Base-by-base conservation (phyloP, 2,329 filamentous ascomycete genomes). In the Venturiaceae sp. region DNA sequence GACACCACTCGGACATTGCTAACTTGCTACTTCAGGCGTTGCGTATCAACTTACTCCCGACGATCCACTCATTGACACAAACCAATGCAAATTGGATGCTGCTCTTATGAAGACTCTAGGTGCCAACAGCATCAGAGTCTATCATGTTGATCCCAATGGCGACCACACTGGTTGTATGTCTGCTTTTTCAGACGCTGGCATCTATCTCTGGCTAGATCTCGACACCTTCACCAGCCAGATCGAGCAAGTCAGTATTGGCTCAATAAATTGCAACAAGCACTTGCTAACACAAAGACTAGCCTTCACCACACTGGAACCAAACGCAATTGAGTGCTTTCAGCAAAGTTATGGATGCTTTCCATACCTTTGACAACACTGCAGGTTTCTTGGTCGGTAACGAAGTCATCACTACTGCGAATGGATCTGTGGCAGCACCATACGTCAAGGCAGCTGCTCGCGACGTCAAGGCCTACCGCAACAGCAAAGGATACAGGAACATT, bases 341-440 rank as follows among this genome's bases (percentile, higher is more conserved):
- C 50, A 79, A 79, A 55, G 88, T 92, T 63, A 83, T 94, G 77
- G 90, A 95, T 68, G 80, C 83, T 34, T 92, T 94, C 72, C 81
- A 87, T 47, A 72, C 79, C 53, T 95, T 87, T 69, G 82, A 91
- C 72, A 95, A 95, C 70, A 80, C 88, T 1, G 83, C 90, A 11
- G 90, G 88, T 50, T 88, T 94, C 71, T 92, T 95, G 66, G 81
- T 96, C 60, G 92, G 90, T 63, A 96, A 96, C 68, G 91, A 96
- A 71, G 87, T 94, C 46, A 69, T 95, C 66, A 87, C 86, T 41
- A 77, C 75, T 66, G 70, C 69, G 16, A 74, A 78, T 55, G 77
- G 80, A 60, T 81, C 80, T n/a, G 68, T 73, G 28, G 86, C 87
- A 33, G 90, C 90, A 8, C 89, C 90, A 2, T 95, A 86, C 69